phyloP scores from a whole-genome alignment of 2,329 filamentous ascomycete genomes.

The Botrytis byssoidea region DNA sequence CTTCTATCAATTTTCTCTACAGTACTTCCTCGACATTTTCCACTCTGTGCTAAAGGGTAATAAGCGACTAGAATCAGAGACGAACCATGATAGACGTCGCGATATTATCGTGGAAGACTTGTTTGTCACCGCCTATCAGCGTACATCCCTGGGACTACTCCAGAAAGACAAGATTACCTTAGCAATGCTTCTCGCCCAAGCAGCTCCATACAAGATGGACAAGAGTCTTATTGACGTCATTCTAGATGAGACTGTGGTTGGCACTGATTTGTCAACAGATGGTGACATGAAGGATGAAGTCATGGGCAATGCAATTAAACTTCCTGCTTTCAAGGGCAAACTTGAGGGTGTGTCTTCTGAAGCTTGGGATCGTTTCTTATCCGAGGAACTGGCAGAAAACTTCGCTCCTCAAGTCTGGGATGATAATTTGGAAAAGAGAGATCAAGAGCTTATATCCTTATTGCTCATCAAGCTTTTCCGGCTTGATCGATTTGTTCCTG shows the following conservation, averaged over 20 bases:
- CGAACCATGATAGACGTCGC: slow-evolving; percentile 74
- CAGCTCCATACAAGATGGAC: slow-evolving; percentile 95
- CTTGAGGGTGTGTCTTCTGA: slow-evolving; percentile 60
- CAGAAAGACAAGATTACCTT: slow-evolving; percentile 94
- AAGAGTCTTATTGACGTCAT: slow-evolving; percentile 83
- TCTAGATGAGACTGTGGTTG: slow-evolving; percentile 73
- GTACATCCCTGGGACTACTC: slow-evolving; percentile 87
- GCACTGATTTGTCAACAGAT: slow-evolving; percentile 74
- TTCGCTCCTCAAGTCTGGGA: slow-evolving; percentile 77
- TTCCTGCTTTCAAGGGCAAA: slow-evolving; percentile 71
- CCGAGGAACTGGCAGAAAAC: slow-evolving; percentile 83
- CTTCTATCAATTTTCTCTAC: slow-evolving; percentile 98
- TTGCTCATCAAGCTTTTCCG: slow-evolving; percentile 92
- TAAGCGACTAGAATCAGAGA: slow-evolving; percentile 66
- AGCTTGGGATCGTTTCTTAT: slow-evolving; percentile 79
- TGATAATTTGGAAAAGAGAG: slow-evolving; percentile 59
- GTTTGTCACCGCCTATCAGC: slow-evolving; percentile 87
- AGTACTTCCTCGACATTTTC: slow-evolving; percentile 98
- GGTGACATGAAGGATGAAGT: slow-evolving; percentile 63
- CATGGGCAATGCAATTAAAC: slow-evolving; percentile 64
- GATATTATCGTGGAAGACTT: slow-evolving; percentile 89
- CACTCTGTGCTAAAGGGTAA: slow-evolving; percentile 84
- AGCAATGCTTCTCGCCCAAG: slow-evolving; percentile 91
- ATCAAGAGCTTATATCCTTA: slow-evolving; percentile 78
- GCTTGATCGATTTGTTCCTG: slow-evolving; percentile 90